phyloP scores from a whole-genome alignment of 2,329 filamentous ascomycete species.

The Tolypocladium amazonense region DNA sequence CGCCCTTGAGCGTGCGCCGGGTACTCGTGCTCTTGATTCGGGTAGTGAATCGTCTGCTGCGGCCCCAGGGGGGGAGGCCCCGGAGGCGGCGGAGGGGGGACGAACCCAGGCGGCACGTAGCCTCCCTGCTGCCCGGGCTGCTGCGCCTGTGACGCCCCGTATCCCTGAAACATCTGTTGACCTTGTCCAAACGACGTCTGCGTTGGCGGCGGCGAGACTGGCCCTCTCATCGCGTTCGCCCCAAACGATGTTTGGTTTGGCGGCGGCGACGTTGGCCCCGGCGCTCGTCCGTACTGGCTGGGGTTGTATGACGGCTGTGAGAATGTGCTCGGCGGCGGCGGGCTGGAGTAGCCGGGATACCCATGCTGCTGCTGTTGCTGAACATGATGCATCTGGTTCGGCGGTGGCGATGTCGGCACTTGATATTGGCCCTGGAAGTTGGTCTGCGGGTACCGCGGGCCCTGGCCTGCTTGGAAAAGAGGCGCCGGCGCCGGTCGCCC shows the following conservation, averaged over 20 bases:
- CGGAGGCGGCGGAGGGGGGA: slow-evolving; percentile 53
- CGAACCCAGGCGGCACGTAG: slow-evolving; percentile 45
- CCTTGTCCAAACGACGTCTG: slow-evolving; percentile 36
- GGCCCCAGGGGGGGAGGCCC: slow-evolving; percentile 51
- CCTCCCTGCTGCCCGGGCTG: slow-evolving; percentile 24
- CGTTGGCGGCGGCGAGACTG: slow-evolving; percentile 47
- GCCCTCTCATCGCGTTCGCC: slow-evolving; percentile 24
- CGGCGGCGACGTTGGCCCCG: slow-evolving; percentile 50
- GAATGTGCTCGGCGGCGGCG: slow-evolving; percentile 32
- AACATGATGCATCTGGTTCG: slow-evolving; percentile 28
- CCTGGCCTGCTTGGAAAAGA: slow-evolving; percentile 36
- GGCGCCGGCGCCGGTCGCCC: slow-evolving; percentile 25
- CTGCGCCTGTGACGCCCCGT: slow-evolving; percentile 21
- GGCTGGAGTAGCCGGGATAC: slow-evolving; percentile 30
- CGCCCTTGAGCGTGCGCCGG: slow-evolving; percentile 20
- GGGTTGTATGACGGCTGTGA: slow-evolving; percentile 46
- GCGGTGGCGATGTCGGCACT: slow-evolving; percentile 44
- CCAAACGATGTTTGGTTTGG: slow-evolving; percentile 47
- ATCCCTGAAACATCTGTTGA: slow-evolving; percentile 30
- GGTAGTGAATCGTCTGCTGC: slow-evolving; percentile 51
- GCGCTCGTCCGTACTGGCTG: slow-evolving; percentile 46
- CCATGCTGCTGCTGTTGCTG: slow-evolving; percentile 32
- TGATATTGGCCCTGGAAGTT: slow-evolving; percentile 49
- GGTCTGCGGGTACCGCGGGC: slow-evolving; percentile 40
- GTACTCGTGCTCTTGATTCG: slow-evolving; percentile 21